Conservation (phyloP, 2,329 filamentous ascomycete genomes). For the Ceratocystis alfenasii region DNA sequence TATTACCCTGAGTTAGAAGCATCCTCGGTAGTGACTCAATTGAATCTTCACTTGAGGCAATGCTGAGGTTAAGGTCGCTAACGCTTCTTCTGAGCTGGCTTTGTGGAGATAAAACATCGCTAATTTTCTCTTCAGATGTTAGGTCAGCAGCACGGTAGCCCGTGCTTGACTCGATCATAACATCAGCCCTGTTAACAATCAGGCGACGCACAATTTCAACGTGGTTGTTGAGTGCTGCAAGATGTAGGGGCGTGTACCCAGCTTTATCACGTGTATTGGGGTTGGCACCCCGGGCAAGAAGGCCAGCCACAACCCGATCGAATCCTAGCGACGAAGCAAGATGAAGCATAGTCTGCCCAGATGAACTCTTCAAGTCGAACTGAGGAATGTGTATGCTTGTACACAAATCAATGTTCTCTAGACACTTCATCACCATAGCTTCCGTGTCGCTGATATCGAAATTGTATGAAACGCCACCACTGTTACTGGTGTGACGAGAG, state of each 20-base stretch:
- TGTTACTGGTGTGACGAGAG: slow-evolving; percentile 31
- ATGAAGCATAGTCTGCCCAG: slow-evolving; percentile 71
- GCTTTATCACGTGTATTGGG: slow-evolving; percentile 63
- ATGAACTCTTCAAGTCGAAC: slow-evolving; percentile 52
- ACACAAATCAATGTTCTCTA: slow-evolving; percentile 70
- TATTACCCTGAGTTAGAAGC: slow-evolving; percentile 3
- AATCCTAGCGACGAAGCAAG: slow-evolving; percentile 65
- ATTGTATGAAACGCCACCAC: slow-evolving; percentile 35
- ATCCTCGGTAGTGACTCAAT: slow-evolving; percentile 19
- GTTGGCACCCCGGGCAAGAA: slow-evolving; percentile 67
- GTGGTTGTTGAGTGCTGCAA: slow-evolving; percentile 66
- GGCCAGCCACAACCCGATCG: slow-evolving; percentile 61
- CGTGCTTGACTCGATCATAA: slow-evolving; percentile 40
- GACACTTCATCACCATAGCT: slow-evolving; percentile 54
- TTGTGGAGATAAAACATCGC: slow-evolving; percentile 18
- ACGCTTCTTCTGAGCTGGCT: slow-evolving; percentile 21
- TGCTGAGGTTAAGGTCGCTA: slow-evolving; percentile 17
- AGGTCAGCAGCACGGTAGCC: slow-evolving; percentile 19
- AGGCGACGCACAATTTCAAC: slow-evolving; percentile 64
- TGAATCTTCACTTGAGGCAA: slow-evolving; percentile 16
- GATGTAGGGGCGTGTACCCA: slow-evolving; percentile 71
- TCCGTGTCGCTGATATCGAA: slow-evolving; percentile 44
- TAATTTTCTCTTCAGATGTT: slow-evolving; percentile 10
- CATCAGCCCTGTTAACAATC: slow-evolving; percentile 60
- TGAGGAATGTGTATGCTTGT: slow-evolving; percentile 56